Conservation (phyloP, 768 basidiomycete genomes). For the Termitomyces sp. region DNA sequence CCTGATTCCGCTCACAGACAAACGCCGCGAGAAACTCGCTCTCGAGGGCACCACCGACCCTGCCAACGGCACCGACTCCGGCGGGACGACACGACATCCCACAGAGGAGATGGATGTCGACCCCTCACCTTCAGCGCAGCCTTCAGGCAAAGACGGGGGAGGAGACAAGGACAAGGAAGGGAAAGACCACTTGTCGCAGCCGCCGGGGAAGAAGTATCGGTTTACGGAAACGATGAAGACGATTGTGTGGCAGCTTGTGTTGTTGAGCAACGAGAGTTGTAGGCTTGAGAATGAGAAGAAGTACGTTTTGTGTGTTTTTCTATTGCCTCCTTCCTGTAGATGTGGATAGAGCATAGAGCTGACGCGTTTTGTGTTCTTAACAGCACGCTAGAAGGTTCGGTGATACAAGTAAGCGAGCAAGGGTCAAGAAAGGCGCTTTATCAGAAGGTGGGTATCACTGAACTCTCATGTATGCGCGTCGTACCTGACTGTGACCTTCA, state of each 20-base stretch:
- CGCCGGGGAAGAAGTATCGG: constrained; percentile 74
- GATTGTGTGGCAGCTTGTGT: constrained; percentile 77
- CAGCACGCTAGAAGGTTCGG: constrained; percentile 61
- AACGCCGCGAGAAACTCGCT: constrained; percentile 54
- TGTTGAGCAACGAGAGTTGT: constrained; percentile 81
- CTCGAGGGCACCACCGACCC: constrained; percentile 26
- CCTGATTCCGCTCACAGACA: constrained; percentile 28
- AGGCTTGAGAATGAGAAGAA: constrained; percentile 65
- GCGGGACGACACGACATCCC: constrained; percentile 36
- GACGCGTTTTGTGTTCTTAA: not conserved
- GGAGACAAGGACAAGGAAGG: constrained; percentile 18
- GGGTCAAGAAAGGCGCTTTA: constrained; percentile 77
- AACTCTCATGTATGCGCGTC: not conserved
- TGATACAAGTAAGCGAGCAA: constrained; percentile 76
- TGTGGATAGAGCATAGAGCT: not conserved
- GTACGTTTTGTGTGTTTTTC: constrained; percentile 26
- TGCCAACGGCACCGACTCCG: constrained; percentile 29
- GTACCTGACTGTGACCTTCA: not conserved
- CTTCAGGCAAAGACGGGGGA: constrained; percentile 13
- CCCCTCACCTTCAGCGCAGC: not conserved
- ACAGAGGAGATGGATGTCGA: constrained; percentile 49
- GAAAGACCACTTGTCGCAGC: constrained; percentile 41
- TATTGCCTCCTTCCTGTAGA: not conserved
- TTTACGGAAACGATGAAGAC: constrained; percentile 80
- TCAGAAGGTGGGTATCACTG: constrained; percentile 52